Percentiles rank a stretch among this genome's conserved stretches.
These are phyloP conservation scores for Rhodotorula sp. DNA, from an alignment of 1,284 basidiomycete genomes.

Conservation along the genomic window DNA sequence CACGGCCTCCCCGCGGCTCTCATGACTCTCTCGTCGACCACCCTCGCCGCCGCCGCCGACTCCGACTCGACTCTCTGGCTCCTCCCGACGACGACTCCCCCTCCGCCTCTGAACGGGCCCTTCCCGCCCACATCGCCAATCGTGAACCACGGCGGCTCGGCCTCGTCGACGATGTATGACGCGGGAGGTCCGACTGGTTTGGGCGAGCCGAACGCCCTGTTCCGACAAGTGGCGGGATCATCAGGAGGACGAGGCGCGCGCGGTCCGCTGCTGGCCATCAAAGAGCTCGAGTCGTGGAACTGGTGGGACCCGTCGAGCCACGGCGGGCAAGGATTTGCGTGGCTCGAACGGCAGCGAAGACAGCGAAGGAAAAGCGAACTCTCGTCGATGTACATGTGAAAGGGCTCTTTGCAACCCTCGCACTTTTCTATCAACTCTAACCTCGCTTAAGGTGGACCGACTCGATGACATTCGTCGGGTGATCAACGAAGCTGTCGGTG, in stretches of 20 bases:
- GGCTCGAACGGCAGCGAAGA: slow-evolving; percentile 30
- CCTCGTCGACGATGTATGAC: slow-evolving; percentile 23
- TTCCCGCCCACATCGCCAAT: slow-evolving; percentile 25
- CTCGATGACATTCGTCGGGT: background rate
- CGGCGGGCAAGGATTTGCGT: slow-evolving; percentile 33
- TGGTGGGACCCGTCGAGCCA: slow-evolving; percentile 27
- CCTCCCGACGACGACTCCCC: slow-evolving; percentile 29
- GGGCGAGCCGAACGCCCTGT: slow-evolving; percentile 24
- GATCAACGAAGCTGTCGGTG: background rate
- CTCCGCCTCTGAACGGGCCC: slow-evolving; percentile 37
- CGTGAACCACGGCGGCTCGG: background rate
- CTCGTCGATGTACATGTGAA: slow-evolving; percentile 35
- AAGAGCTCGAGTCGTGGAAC: slow-evolving; percentile 18
- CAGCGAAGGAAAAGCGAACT: slow-evolving; percentile 19
- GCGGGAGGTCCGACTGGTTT: slow-evolving; percentile 28
- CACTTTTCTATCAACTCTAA: background rate
- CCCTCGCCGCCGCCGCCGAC: background rate
- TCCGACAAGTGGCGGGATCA: slow-evolving; percentile 7
- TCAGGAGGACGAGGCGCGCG: background rate
- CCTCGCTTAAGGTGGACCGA: background rate
- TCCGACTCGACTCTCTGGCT: slow-evolving; percentile 20
- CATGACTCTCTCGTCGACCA: slow-evolving; percentile 24
- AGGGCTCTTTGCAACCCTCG: background rate
- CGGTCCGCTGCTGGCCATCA: slow-evolving; percentile 8
- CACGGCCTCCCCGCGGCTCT: slow-evolving; percentile 37